Percentiles rank a stretch among this genome's conserved stretches.
Conservation (phyloP, 306 rosid genomes). For the Castanopsis chinensis region DNA sequence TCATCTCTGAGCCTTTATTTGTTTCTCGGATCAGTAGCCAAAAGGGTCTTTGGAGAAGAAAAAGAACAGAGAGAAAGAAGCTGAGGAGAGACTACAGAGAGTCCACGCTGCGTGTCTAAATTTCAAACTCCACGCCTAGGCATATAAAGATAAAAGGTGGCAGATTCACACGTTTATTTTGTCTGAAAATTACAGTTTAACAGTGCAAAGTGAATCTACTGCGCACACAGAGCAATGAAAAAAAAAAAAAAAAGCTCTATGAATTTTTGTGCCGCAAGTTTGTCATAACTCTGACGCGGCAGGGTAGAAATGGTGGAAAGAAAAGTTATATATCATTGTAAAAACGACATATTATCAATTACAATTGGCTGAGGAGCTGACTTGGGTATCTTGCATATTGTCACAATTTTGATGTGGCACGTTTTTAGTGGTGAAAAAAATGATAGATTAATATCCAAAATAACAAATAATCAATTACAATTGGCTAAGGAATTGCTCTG, state of each 20-base stretch:
- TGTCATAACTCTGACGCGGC: too few relatives aligned
- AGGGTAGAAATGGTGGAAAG: accelerated
- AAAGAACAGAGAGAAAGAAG: background rate
- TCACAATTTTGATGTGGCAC: too few relatives aligned
- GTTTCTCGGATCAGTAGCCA: background rate
- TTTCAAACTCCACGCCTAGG: background rate
- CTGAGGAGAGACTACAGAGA: background rate
- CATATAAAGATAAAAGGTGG: background rate
- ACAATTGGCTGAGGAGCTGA: too few relatives aligned
- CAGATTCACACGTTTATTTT: background rate
- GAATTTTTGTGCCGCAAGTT: too few relatives aligned
- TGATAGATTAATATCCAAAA: accelerated
- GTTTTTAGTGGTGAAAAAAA: accelerated
- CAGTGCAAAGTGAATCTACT: too few relatives aligned
- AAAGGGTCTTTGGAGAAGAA: background rate
- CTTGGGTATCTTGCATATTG: too few relatives aligned
- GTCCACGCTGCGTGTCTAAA: background rate
- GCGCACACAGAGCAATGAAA: too few relatives aligned
- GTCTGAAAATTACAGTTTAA: background rate
- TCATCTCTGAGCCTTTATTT: slow-evolving; percentile 1
- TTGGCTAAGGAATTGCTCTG: accelerated
- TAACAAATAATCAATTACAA: too few relatives aligned
- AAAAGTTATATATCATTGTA: too few relatives aligned
- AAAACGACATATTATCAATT: too few relatives aligned
- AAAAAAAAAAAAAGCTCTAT: too few relatives aligned